Percentiles rank a stretch among this genome's conserved stretches.
Evolutionary conservation across 2,329 filamentous ascomycete genomes (phyloP).

Genomic region (Beauveria varroae): DNA sequence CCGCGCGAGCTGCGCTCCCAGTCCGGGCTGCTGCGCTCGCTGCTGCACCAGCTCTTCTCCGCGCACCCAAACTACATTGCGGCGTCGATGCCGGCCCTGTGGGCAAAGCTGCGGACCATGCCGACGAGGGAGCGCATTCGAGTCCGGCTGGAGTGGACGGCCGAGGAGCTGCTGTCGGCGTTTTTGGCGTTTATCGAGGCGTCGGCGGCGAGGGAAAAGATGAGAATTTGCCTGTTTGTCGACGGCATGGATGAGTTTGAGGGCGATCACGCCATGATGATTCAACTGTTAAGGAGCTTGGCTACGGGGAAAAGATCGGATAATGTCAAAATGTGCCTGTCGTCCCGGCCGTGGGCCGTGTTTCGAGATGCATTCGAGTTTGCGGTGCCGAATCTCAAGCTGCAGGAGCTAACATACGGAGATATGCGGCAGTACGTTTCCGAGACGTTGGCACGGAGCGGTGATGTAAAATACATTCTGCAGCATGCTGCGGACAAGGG

Average conservation of each 20-base stretch:
- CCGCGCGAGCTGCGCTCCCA: conserved; percentile 30
- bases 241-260: conserved; percentile 29
- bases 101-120: conserved; percentile 21
- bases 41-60: conserved; percentile 28
- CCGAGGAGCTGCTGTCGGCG: conserved; percentile 20
- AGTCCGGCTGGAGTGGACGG: conserved; percentile 23
- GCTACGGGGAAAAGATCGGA: conserved; percentile 11
- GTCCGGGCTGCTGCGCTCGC: conserved; percentile 27
- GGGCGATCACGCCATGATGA: conserved; percentile 21
- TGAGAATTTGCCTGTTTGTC: conserved; percentile 23
- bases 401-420: conserved; percentile 20
- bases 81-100: conserved; percentile 21
- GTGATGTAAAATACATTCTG: conserved; percentile 13
- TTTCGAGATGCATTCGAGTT: conserved; percentile 20
- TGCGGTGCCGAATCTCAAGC: conserved; percentile 19
- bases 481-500: conserved; percentile 2
- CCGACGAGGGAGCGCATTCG: conserved; percentile 24
- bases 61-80: conserved; percentile 19
- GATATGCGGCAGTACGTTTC: conserved; percentile 22
- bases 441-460: conserved; percentile 16
- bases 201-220: conserved; percentile 11
- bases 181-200: conserved; percentile 19
- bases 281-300: conserved; percentile 22
- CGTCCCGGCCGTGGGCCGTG: conserved; percentile 24
- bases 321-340: conserved; percentile 24